A percentile compares a stretch with the other conserved stretches of the same genome.
These are phyloP conservation scores for Irpex sp. DNA, from an alignment of 1,284 basidiomycete species.

Conservation along the genomic window DNA sequence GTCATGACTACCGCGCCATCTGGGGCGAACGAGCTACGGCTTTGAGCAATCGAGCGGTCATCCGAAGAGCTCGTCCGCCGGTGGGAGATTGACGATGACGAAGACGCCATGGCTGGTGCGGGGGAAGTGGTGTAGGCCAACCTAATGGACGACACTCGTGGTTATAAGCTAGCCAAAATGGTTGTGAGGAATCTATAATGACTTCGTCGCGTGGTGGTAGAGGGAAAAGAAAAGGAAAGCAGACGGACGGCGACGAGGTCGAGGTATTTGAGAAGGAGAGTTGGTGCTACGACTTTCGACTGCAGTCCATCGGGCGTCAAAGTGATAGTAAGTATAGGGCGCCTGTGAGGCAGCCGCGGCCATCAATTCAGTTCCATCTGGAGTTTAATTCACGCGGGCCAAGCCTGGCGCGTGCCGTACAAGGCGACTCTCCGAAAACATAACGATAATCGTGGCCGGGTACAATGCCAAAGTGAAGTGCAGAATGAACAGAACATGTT, in stretches of 20 bases:
- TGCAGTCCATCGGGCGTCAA: constrained; percentile 1
- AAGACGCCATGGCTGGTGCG: neutral
- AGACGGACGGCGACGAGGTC: neutral
- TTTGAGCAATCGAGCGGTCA: neutral
- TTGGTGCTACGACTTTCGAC: neutral
- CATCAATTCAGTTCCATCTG: neutral
- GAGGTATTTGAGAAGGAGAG: constrained; percentile 1
- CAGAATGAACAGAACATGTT: too few relatives aligned
- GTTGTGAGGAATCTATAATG: neutral
- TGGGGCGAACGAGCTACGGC: neutral
- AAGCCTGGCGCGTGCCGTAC: constrained; percentile 1
- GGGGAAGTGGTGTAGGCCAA: neutral
- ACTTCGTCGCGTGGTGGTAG: neutral
- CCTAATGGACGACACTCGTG: neutral
- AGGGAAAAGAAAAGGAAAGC: neutral
- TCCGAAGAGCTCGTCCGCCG: neutral
- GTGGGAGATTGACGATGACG: constrained; percentile 4
- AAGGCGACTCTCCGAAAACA: constrained; percentile 8
- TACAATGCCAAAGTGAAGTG: neutral
- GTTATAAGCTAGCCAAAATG: neutral
- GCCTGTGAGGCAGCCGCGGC: constrained; percentile 1
- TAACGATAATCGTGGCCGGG: neutral
- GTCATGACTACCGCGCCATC: constrained; percentile 57
- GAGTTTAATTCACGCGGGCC: neutral
- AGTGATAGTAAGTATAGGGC: constrained; percentile 6